phyloP scores from a whole-genome alignment of 2,329 filamentous ascomycete genomes.

The Mycosphaerelloides madeirae region DNA sequence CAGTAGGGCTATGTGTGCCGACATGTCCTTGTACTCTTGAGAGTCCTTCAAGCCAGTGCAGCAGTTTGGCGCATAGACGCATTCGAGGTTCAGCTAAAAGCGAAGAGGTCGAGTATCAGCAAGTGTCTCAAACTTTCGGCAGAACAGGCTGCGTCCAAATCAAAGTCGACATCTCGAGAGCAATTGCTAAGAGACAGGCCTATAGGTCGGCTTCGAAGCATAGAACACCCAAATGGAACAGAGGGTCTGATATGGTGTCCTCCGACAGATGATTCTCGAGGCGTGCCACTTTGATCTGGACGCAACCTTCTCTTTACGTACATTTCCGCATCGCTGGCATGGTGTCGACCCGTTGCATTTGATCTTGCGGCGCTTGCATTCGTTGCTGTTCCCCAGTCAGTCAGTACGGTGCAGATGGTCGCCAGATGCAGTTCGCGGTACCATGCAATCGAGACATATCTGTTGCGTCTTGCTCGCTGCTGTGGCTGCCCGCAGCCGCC shows the following conservation, averaged over 20 bases:
- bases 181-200: too few species aligned
- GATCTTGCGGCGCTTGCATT: slow-evolving; percentile 63
- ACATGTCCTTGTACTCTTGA: slow-evolving; percentile 83
- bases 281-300: too few species aligned
- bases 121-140: too few species aligned
- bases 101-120: too few species aligned
- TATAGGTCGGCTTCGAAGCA: too few species aligned
- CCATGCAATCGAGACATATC: slow-evolving; percentile 65
- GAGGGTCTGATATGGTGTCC: too few species aligned
- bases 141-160: too few species aligned
- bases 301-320: too few species aligned
- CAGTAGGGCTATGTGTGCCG: slow-evolving; percentile 64
- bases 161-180: too few species aligned
- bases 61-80: slow-evolving; percentile 62
- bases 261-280: too few species aligned
- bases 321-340: slow-evolving; percentile 61
- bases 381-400: slow-evolving; percentile 44
- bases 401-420: too few species aligned
- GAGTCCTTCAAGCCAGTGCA: slow-evolving; percentile 86
- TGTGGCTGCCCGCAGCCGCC: slow-evolving; percentile 38
- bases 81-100: slow-evolving; percentile 59
- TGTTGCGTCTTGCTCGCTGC: slow-evolving; percentile 57
- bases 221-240: too few species aligned
- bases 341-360: slow-evolving; percentile 64
- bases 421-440: slow-evolving; percentile 31